Conservation (phyloP, 1,139 yeast genomes). For the Tardiomyces digboiensis region DNA sequence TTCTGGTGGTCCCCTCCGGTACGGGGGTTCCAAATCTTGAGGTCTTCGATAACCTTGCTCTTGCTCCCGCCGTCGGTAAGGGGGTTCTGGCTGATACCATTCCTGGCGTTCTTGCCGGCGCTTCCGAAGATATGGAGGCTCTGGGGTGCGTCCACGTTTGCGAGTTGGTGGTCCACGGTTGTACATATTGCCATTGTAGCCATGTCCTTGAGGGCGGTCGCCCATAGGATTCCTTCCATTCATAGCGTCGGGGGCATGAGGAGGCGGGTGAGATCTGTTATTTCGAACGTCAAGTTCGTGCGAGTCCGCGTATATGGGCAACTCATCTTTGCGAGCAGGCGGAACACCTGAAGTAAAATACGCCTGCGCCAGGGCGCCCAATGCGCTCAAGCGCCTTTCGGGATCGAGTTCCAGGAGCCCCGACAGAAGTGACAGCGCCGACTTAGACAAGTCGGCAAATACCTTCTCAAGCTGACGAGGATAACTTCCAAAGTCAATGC, state of each 20-base stretch:
- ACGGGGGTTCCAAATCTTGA: too few species aligned
- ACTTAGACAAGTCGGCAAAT: constrained; percentile 30
- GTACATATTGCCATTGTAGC: constrained; percentile 1
- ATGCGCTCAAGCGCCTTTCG: constrained; percentile 60
- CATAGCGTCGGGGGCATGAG: neutral
- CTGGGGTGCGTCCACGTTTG: constrained; percentile 1
- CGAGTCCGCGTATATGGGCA: constrained; percentile 69
- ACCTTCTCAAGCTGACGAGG: constrained; percentile 45
- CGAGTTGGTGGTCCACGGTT: neutral
- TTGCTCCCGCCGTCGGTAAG: constrained; percentile 5
- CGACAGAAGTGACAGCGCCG: constrained; percentile 21
- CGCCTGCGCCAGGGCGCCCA: constrained; percentile 60
- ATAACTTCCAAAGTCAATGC: constrained; percentile 30
- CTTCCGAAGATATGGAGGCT: constrained; percentile 1
- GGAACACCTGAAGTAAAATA: constrained; percentile 38
- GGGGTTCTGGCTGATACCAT: constrained; percentile 6
- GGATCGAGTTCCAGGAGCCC: constrained; percentile 46
- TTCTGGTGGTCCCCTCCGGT: constrained; percentile 2
- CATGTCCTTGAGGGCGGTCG: neutral
- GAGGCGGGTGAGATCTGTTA: constrained; percentile 14
- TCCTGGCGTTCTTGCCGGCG: neutral
- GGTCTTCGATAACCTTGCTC: neutral
- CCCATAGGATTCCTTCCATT: neutral
- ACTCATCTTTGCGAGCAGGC: constrained; percentile 22
- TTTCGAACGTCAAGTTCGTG: constrained; percentile 76